Conservation (phyloP, 1,284 basidiomycete species). For the Veloboletus limbatus region DNA sequence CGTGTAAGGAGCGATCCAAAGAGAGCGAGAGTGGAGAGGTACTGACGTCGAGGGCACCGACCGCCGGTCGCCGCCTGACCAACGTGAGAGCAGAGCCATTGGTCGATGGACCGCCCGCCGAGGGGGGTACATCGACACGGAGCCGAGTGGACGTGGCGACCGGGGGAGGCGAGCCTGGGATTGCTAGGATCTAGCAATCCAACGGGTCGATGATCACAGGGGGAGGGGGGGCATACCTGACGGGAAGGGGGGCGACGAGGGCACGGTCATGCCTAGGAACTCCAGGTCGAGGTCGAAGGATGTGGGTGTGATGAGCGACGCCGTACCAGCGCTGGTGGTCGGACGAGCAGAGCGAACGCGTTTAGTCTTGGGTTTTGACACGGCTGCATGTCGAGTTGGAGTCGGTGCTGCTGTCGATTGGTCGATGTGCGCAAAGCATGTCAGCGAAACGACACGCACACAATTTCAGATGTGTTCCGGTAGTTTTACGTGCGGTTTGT, state of each 20-base stretch:
- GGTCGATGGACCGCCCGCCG: background rate
- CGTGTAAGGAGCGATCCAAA: no score
- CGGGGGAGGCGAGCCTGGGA: background rate
- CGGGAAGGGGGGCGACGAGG: no score
- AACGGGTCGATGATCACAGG: background rate
- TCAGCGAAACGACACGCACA: slow-evolving; percentile 8
- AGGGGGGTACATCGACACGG: background rate
- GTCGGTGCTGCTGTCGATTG: background rate
- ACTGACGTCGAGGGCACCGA: slow-evolving; percentile 15
- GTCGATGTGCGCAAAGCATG: background rate
- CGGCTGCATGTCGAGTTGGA: background rate
- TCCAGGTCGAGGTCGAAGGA: no score
- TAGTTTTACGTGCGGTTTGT: slow-evolving; percentile 27
- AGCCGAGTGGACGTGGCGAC: background rate
- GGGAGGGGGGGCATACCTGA: slow-evolving; percentile 13
- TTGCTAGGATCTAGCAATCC: background rate
- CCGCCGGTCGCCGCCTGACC: background rate
- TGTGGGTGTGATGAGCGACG: no score
- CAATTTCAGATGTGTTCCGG: slow-evolving; percentile 11
- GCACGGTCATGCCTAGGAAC: no score
- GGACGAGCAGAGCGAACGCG: background rate
- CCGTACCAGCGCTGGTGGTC: background rate
- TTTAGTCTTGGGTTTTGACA: background rate
- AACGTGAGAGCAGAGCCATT: background rate
- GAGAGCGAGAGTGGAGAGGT: no score